Evolutionary conservation across 495 filamentous ascomycete species (phyloP).

Genomic region (Staphylotrichum tortipilum): DNA sequence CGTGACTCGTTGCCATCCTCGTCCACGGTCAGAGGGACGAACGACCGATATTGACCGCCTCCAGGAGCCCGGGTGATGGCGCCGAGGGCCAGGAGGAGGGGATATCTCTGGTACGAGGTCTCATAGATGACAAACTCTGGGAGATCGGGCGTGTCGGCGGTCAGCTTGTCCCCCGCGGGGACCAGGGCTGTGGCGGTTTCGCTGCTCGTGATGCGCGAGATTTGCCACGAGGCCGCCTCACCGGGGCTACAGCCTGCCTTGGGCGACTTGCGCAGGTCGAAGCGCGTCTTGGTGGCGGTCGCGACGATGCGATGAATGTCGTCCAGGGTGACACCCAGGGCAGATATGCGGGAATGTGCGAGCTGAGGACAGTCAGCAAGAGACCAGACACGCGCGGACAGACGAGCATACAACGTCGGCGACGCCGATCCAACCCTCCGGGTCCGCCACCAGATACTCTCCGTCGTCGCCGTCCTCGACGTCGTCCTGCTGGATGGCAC

Average conservation of each 20-base stretch:
- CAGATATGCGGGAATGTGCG: slow-evolving; percentile 23
- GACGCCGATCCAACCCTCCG: slow-evolving; percentile 35
- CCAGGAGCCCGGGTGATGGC: slow-evolving; percentile 27
- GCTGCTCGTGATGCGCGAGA: slow-evolving; percentile 20
- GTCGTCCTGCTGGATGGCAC: slow-evolving; percentile 28
- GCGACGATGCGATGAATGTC: slow-evolving; percentile 30
- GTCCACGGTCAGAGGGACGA: slow-evolving; percentile 18
- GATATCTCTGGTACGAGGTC: slow-evolving; percentile 32
- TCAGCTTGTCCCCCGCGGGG: slow-evolving; percentile 22
- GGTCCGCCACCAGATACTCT: slow-evolving; percentile 31
- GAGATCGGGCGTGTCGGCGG: slow-evolving; percentile 16
- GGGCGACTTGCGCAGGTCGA: slow-evolving; percentile 18
- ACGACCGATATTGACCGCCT: slow-evolving; percentile 19
- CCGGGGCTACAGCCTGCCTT: slow-evolving; percentile 10
- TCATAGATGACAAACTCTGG: slow-evolving; percentile 32
- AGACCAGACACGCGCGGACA: too few relatives aligned
- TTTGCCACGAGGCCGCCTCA: slow-evolving; percentile 21
- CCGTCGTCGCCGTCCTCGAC: slow-evolving; percentile 29
- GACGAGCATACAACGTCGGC: slow-evolving; percentile 34
- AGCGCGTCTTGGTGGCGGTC: slow-evolving; percentile 26
- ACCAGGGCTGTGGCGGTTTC: slow-evolving; percentile 14
- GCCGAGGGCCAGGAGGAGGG: slow-evolving; percentile 23
- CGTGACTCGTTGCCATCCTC: slow-evolving; percentile 8
- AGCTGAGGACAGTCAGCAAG: slow-evolving; percentile 22
- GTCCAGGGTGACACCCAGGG: slow-evolving; percentile 25